Percentiles rank a stretch among this genome's conserved stretches.
Evolutionary conservation across 2,329 filamentous ascomycete species (phyloP).

Genomic region (Exserohilum rostratum): DNA sequence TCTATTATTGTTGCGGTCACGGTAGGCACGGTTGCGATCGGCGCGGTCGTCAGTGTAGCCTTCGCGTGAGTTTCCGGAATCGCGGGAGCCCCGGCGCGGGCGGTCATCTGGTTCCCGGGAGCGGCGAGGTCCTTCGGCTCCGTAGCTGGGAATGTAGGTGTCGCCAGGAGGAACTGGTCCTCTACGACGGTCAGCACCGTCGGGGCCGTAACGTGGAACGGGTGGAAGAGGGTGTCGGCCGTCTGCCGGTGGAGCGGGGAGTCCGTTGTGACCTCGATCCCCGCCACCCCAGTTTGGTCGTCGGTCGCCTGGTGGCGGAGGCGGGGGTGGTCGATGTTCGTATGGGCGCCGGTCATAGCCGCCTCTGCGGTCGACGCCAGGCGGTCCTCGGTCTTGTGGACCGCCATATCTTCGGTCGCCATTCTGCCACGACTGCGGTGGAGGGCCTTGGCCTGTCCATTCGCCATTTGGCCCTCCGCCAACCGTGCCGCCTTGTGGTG

Average conservation of each 20-base stretch:
- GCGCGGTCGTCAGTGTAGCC: slow-evolving; percentile 33
- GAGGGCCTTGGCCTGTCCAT: slow-evolving; percentile 58
- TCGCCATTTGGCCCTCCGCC: slow-evolving; percentile 70
- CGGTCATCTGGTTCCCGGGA: slow-evolving; percentile 46
- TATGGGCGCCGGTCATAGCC: slow-evolving; percentile 39
- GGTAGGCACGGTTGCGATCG: slow-evolving; percentile 31
- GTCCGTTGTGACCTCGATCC: slow-evolving; percentile 29
- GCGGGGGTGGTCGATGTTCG: slow-evolving; percentile 40
- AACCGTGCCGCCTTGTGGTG: slow-evolving; percentile 88
- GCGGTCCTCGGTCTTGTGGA: slow-evolving; percentile 49
- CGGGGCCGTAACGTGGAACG: slow-evolving; percentile 42
- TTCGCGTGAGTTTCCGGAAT: slow-evolving; percentile 46
- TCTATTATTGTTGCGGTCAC: slow-evolving; percentile 29
- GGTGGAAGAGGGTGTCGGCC: slow-evolving; percentile 44
- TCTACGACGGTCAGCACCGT: slow-evolving; percentile 30
- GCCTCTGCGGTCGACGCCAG: slow-evolving; percentile 43
- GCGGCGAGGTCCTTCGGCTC: slow-evolving; percentile 33
- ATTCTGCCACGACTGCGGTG: slow-evolving; percentile 43
- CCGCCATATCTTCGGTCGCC: slow-evolving; percentile 43
- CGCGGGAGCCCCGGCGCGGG: slow-evolving; percentile 39
- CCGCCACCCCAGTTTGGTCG: slow-evolving; percentile 43
- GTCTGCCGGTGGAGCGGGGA: slow-evolving; percentile 46
- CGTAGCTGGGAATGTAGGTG: slow-evolving; percentile 55
- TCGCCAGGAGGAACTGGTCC: slow-evolving; percentile 41
- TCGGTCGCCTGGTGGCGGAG: slow-evolving; percentile 43